Conservation (phyloP, 2,329 filamentous ascomycete species). For the Apiospora arundinis region DNA sequence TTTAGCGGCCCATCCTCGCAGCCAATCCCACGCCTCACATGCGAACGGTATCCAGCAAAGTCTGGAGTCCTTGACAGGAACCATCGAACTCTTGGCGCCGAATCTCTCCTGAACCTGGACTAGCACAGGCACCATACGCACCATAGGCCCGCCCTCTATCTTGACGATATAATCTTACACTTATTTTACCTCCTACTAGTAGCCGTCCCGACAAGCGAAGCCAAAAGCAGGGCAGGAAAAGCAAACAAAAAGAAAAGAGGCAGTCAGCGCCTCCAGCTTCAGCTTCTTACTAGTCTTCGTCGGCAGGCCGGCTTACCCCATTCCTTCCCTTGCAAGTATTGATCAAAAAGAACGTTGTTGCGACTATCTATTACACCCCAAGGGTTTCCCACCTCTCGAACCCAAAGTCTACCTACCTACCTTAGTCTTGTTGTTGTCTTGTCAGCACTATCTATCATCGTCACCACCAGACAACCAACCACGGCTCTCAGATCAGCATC, state of each 20-base stretch:
- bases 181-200: too few species aligned
- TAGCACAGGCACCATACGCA: too few species aligned
- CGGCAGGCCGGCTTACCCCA: constrained; percentile 13
- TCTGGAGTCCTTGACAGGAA: constrained; percentile 2
- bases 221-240: background rate
- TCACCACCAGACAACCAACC: background rate
- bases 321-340: constrained; percentile 1
- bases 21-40: constrained; percentile 18
- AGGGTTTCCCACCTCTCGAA: background rate
- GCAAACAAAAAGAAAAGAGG: background rate
- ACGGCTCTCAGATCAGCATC: background rate
- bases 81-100: constrained; percentile 7
- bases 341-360: constrained; percentile 18
- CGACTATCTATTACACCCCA: constrained; percentile 2
- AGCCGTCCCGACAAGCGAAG: background rate
- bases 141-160: constrained; percentile 6
- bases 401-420: background rate
- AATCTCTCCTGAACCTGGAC: background rate
- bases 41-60: background rate
- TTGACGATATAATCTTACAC: constrained; percentile 4
- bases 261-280: background rate
- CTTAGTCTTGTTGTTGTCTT: too few species aligned
- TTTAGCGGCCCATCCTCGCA: background rate
- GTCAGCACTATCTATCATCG: background rate
- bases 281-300: constrained; percentile 11